A percentile compares a stretch with the other conserved stretches of the same genome.
These are phyloP conservation scores for Excoecaria agallocha DNA, from an alignment of 345 rosid species.

Conservation along the genomic window DNA sequence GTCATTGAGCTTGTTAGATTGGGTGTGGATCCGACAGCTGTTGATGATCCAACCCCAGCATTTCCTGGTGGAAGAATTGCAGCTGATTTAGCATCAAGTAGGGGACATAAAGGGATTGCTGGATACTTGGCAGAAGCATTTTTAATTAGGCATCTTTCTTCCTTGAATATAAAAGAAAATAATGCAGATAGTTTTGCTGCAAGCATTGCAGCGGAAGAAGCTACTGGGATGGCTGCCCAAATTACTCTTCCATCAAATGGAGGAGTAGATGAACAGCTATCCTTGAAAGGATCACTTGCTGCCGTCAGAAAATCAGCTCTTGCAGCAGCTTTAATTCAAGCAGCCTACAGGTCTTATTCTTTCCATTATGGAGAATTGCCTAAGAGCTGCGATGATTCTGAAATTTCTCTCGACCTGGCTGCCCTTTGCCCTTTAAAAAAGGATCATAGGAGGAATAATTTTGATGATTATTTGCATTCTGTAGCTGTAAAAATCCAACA, in stretches of 20 bases:
- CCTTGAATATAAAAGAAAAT: slow-evolving; percentile 32
- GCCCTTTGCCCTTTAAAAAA: slow-evolving; percentile 46
- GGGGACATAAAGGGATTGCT: slow-evolving; percentile 68
- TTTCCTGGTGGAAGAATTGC: slow-evolving; percentile 61
- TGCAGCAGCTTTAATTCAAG: slow-evolving; percentile 64
- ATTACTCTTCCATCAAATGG: slow-evolving; percentile 16
- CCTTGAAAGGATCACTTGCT: slow-evolving; percentile 58
- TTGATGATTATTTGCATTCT: slow-evolving; percentile 59
- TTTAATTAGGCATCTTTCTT: slow-evolving; percentile 43
- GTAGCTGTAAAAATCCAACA: slow-evolving; percentile 60
- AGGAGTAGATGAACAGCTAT: slow-evolving; percentile 31
- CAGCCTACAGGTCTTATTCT: slow-evolving; percentile 41
- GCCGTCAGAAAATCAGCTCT: slow-evolving; percentile 58
- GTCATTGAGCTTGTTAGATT: slow-evolving; percentile 48
- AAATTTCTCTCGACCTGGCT: slow-evolving; percentile 41
- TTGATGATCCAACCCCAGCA: slow-evolving; percentile 57
- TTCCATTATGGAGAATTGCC: slow-evolving; percentile 41
- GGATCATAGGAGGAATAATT: slow-evolving; percentile 35
- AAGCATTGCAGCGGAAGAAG: slow-evolving; percentile 27
- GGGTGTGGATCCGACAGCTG: slow-evolving; percentile 56
- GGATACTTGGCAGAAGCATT: slow-evolving; percentile 59
- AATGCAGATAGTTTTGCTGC: slow-evolving; percentile 19
- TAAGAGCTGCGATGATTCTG: slow-evolving; percentile 29
- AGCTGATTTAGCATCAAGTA: slow-evolving; percentile 58
- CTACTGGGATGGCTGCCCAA: slow-evolving; percentile 24